These are phyloP conservation scores for Serendipita sp. DNA, from an alignment of 768 basidiomycete species.

Conservation along the genomic window DNA sequence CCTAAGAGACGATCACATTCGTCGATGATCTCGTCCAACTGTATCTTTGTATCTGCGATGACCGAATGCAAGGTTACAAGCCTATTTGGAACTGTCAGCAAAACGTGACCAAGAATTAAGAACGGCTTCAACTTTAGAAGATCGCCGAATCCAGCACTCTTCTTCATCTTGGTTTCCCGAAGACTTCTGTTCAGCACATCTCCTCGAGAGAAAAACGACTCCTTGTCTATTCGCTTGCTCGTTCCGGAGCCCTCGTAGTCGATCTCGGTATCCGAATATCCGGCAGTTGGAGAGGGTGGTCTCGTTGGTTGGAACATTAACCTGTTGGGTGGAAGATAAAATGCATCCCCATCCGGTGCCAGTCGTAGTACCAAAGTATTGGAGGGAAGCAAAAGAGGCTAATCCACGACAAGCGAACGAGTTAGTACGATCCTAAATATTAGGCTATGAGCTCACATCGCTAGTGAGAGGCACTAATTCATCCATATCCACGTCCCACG, in stretches of 20 bases:
- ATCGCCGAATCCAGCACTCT: conserved; percentile 50
- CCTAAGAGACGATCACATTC: conserved; percentile 23
- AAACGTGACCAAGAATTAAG: not conserved
- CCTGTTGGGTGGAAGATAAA: conserved; percentile 33
- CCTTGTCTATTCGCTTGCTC: conserved; percentile 9
- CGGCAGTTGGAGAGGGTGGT: conserved; percentile 15
- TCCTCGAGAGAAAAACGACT: conserved; percentile 9
- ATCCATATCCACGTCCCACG: conserved; percentile 49
- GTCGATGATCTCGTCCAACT: conserved; percentile 20
- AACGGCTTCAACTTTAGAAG: conserved; percentile 43
- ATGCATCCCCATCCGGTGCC: conserved; percentile 42
- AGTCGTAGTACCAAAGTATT: conserved; percentile 60
- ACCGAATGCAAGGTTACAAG: conserved; percentile 29
- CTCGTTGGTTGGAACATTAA: conserved; percentile 9
- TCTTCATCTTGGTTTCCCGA: conserved; percentile 24
- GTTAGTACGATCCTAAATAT: not conserved
- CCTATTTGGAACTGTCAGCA: conserved; percentile 16
- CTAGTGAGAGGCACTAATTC: conserved; percentile 42
- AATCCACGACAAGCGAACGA: conserved; percentile 6
- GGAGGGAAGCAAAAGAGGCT: conserved; percentile 39
- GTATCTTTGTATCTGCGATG: conserved; percentile 25
- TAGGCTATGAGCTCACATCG: conserved; percentile 33
- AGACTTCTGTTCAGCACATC: conserved; percentile 18
- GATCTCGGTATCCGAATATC: conserved; percentile 14
- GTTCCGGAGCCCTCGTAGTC: conserved; percentile 7